phyloP scores from a whole-genome alignment of 805 yeast species.

The Candida boleticola region DNA sequence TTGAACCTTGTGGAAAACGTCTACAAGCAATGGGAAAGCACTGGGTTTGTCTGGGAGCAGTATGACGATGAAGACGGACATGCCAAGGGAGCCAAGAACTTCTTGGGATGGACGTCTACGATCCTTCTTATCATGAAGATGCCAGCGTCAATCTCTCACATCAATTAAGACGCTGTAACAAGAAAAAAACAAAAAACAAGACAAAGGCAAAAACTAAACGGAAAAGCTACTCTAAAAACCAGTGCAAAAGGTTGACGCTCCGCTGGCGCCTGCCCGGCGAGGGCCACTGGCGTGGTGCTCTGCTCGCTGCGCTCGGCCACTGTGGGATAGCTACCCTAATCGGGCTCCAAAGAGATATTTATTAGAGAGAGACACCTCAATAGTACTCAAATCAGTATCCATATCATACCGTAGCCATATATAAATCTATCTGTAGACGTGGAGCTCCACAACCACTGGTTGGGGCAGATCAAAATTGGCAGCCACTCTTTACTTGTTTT shows the following conservation, averaged over 20 bases:
- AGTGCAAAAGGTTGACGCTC: neutral
- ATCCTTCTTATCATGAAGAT: constrained; percentile 78
- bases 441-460: too few species aligned
- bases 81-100: constrained; percentile 81
- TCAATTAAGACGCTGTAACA: too few species aligned
- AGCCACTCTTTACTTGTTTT: too few species aligned
- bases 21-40: constrained; percentile 61
- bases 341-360: too few species aligned
- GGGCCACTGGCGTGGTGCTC: too few species aligned
- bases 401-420: too few species aligned
- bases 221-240: neutral
- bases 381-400: too few species aligned
- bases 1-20: constrained; percentile 67
- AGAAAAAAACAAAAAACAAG: neutral
- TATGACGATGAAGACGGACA: constrained; percentile 75
- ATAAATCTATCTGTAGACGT: too few species aligned
- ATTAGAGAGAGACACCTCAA: too few species aligned
- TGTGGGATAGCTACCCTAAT: too few species aligned
- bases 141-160: constrained; percentile 60
- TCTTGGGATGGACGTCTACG: constrained; percentile 91
- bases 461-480: too few species aligned
- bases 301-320: neutral
- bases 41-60: constrained; percentile 90
- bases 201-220: neutral
- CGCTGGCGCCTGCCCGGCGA: too few species aligned